These are phyloP conservation scores for Solanum verrucosum DNA, from an alignment of 257 asterid species.

Conservation along the genomic window DNA sequence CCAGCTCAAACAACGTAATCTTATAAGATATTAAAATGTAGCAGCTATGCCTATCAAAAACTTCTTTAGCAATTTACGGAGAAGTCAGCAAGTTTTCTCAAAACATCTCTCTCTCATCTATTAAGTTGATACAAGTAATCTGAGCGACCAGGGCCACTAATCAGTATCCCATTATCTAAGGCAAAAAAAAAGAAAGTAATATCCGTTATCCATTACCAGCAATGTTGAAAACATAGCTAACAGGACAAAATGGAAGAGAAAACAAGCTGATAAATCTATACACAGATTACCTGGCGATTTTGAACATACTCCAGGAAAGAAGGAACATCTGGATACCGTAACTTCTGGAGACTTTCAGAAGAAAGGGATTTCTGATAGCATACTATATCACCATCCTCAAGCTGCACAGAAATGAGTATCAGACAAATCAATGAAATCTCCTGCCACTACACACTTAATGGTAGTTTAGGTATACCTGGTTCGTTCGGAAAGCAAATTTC, in stretches of 20 bases:
- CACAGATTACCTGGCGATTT: conserved; percentile 69
- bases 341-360: conserved; percentile 47
- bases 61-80: background rate
- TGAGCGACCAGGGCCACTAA: background rate
- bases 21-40: background rate
- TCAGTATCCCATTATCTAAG: background rate
- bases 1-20: background rate
- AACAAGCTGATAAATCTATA: background rate
- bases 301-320: conserved; percentile 81
- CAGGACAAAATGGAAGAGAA: background rate
- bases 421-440: background rate
- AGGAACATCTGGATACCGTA: conserved; percentile 75
- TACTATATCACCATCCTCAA: conserved; percentile 95
- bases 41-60: background rate
- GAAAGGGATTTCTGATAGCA: conserved; percentile 74
- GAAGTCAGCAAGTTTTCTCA: background rate
- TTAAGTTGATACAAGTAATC: background rate
- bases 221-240: background rate
- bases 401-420: conserved; percentile 23
- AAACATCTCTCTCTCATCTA: background rate
- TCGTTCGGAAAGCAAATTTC: conserved; percentile 51
- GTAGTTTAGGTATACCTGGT: conserved; percentile 48
- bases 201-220: background rate
- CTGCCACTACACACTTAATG: background rate
- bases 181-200: background rate